Base-by-base conservation (phyloP, 1,284 basidiomycete genomes). In the Vanrija sp. region DNA sequence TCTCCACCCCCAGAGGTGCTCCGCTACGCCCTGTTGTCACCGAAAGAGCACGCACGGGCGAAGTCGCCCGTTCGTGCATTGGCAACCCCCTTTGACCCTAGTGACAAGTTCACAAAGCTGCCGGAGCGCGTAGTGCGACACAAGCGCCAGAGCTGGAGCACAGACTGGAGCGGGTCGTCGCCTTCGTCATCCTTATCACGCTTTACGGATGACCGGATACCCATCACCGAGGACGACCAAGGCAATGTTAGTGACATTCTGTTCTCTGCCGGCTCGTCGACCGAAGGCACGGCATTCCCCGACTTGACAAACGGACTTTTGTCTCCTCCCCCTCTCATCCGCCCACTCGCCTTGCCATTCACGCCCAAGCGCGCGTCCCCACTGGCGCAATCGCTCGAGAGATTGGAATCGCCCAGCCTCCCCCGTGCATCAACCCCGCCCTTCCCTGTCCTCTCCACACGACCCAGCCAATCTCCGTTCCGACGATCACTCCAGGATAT, bases 51-150 rank as follows among this genome's bases (percentile, higher is more conserved):
- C 12, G 38, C 26, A 6, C 21, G n/a, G 8, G 55, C 51, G n/a
- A 43, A 29, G 18, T 44, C 46, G 1, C 50, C 55, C 6, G 45
- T 48, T 21, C 49, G 54, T 16, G 40, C 40, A 42, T n/a, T 42
- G 43, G 40, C 16, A 21, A 40, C 50, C 1, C 34, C 52, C 6
- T 15, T 53, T 3, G 51, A 51, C 39, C 28, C 42, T 39, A 61
- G 66, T 10, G 73, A 75, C 52, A 55, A 60, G 21, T 75, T 73
- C 61, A 75, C 73, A 6, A 58, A 60, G 18, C 43, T 75, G 4
- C 73, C 73, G 1, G 53, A 48, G 14, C 64, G 71, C 5, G 66
- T 67, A 6, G 70, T 62, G 14, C 46, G 71, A 19, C 46, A 67
- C 10, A 70, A 68, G 50, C 58, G 68, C 18, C 46, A 64, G 5